Conservation (phyloP, 768 basidiomycete species). For the Kwoniella dendrophila region DNA sequence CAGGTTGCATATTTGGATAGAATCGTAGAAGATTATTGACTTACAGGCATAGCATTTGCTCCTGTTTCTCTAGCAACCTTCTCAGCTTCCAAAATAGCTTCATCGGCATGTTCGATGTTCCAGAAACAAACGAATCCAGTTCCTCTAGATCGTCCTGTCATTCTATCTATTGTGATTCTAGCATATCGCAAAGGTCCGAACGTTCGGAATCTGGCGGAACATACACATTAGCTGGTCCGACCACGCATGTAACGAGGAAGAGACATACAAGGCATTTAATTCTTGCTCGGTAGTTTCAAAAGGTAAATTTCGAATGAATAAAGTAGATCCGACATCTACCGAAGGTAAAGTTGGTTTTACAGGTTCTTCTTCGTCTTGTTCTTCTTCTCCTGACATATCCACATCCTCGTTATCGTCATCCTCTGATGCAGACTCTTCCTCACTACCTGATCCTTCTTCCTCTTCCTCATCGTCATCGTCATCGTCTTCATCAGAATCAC, state of each 20-base stretch:
- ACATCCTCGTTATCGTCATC: conserved; percentile 44
- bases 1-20: background rate
- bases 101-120: conserved; percentile 86
- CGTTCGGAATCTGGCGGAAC: conserved; percentile 70
- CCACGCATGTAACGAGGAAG: background rate
- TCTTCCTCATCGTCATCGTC: conserved; percentile 48
- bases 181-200: conserved; percentile 94
- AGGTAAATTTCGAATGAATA: conserved; percentile 92
- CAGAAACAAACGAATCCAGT: conserved; percentile 98
- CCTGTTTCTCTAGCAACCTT: conserved; percentile 50
- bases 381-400: conserved; percentile 30
- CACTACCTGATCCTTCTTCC: conserved; percentile 59
- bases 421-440: conserved; percentile 61
- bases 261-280: conserved; percentile 72
- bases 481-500: conserved; percentile 27
- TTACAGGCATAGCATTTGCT: conserved; percentile 51
- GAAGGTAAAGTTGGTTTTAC: conserved; percentile 65
- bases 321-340: conserved; percentile 83
- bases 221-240: background rate
- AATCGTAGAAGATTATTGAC: conserved; percentile 13
- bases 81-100: conserved; percentile 78
- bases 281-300: conserved; percentile 94
- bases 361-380: conserved; percentile 61
- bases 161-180: conserved; percentile 80
- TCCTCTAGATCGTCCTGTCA: conserved; percentile 82